phyloP scores from a whole-genome alignment of 768 basidiomycete genomes.

The Amyloporia xantha region DNA sequence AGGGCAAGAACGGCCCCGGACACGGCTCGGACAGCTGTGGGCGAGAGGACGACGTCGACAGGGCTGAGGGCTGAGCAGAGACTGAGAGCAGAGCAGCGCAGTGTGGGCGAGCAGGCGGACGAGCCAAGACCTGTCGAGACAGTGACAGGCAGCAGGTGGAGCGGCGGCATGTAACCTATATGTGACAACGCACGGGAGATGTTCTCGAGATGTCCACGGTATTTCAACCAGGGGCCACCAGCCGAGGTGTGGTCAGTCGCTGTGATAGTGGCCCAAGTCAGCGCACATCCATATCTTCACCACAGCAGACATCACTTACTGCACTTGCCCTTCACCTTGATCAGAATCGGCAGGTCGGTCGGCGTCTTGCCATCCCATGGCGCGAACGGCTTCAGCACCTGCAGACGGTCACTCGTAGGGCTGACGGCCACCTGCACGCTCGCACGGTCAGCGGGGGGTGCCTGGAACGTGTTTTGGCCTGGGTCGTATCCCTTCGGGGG shows the following conservation, averaged over 20 bases:
- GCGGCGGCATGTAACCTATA: too few species aligned
- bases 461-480: slow-evolving; percentile 95
- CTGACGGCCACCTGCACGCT: slow-evolving; percentile 81
- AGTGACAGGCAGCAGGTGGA: too few species aligned
- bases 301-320: slow-evolving; percentile 70
- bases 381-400: slow-evolving; percentile 82
- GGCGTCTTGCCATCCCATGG: slow-evolving; percentile 94
- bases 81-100: too few species aligned
- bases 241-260: slow-evolving; percentile 94
- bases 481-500: slow-evolving; percentile 95
- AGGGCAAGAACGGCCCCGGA: too few species aligned
- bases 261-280: too few species aligned
- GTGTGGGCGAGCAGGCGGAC: too few species aligned
- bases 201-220: slow-evolving; percentile 97
- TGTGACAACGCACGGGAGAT: slow-evolving; percentile 90
- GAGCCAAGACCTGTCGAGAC: too few species aligned
- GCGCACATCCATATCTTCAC: too few species aligned
- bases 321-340: slow-evolving; percentile 99
- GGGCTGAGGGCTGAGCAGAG: too few species aligned
- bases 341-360: slow-evolving; percentile 82
- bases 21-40: too few species aligned
- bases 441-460: slow-evolving; percentile 81
- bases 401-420: slow-evolving; percentile 84
- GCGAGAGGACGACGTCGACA: too few species aligned
- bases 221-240: slow-evolving; percentile 99